A percentile compares a stretch with the other conserved stretches of the same genome.
phyloP scores from a whole-genome alignment of 2,329 filamentous ascomycete genomes.

The Aspergillus fijiensis region DNA sequence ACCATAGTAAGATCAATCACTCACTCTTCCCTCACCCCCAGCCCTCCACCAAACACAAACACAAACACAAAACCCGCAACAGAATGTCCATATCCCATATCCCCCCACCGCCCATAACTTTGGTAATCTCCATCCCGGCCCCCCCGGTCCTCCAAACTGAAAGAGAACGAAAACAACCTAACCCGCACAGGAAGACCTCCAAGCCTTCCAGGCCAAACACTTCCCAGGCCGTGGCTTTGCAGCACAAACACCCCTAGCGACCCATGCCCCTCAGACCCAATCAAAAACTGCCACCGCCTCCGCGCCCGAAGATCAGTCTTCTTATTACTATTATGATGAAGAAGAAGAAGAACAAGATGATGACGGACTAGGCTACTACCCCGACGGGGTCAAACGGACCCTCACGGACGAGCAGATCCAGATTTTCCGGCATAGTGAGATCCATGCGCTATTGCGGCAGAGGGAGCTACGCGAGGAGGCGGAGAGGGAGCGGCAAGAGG shows the following conservation, averaged over 20 bases:
- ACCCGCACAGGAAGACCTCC: constrained; percentile 56
- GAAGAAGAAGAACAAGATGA: constrained; percentile 50
- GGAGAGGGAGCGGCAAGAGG: constrained; percentile 21
- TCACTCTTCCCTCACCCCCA: no score
- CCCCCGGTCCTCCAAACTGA: background rate
- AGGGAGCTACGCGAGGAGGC: constrained; percentile 35
- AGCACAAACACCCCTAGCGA: background rate
- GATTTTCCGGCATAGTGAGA: constrained; percentile 86
- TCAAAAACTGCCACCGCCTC: background rate
- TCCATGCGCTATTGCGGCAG: constrained; percentile 67
- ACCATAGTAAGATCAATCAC: no score
- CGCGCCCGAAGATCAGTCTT: background rate
- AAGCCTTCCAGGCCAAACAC: constrained; percentile 59
- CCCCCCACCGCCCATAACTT: background rate
- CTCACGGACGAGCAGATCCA: constrained; percentile 87
- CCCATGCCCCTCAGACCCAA: background rate
- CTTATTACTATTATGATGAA: constrained; percentile 11
- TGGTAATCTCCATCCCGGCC: background rate
- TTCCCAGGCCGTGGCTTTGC: constrained; percentile 43
- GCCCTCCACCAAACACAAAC: no score
- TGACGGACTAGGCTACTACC: constrained; percentile 77
- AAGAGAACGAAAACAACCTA: background rate
- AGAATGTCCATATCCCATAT: background rate
- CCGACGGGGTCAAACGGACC: constrained; percentile 82
- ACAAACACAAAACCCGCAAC: background rate